A percentile compares a stretch with the other conserved stretches of the same genome.
phyloP scores from a whole-genome alignment of 192 early-diverging fungal genomes.

The Gaertneriomyces semiglobifer region DNA sequence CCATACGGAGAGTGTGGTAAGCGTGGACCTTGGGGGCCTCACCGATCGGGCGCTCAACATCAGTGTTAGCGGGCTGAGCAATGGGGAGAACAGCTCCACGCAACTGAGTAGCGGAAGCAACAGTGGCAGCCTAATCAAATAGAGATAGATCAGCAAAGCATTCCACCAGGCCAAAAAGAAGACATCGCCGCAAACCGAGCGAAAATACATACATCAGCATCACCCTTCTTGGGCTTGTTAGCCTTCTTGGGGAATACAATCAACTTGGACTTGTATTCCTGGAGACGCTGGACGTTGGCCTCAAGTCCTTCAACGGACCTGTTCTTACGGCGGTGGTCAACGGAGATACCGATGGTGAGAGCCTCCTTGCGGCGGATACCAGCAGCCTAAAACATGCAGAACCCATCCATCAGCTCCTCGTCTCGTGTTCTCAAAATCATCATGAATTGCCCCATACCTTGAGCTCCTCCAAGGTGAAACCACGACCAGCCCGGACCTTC shows the following conservation, averaged over 20 bases:
- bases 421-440: constrained; percentile 5
- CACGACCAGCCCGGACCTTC: constrained; percentile 93
- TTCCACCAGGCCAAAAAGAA: constrained; percentile 6
- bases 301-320: constrained; percentile 90
- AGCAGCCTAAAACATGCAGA: constrained; percentile 62
- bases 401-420: constrained; percentile 13
- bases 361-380: constrained; percentile 92
- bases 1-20: constrained; percentile 73
- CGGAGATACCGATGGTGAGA: constrained; percentile 88
- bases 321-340: constrained; percentile 96
- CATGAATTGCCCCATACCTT: constrained; percentile 58
- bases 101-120: constrained; percentile 63
- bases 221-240: constrained; percentile 82
- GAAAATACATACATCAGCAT: constrained; percentile 47
- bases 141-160: constrained; percentile 3
- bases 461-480: constrained; percentile 97
- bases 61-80: constrained; percentile 47
- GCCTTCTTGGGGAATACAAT: constrained; percentile 96
- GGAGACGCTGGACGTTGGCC: constrained; percentile 88
- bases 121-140: constrained; percentile 40
- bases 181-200: neutral
- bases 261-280: constrained; percentile 90
- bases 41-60: constrained; percentile 37
- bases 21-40: constrained; percentile 37
- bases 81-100: constrained; percentile 66